Conservation (phyloP, 2,329 filamentous ascomycete genomes). For the Cladosporium austrohemisphaericum region DNA sequence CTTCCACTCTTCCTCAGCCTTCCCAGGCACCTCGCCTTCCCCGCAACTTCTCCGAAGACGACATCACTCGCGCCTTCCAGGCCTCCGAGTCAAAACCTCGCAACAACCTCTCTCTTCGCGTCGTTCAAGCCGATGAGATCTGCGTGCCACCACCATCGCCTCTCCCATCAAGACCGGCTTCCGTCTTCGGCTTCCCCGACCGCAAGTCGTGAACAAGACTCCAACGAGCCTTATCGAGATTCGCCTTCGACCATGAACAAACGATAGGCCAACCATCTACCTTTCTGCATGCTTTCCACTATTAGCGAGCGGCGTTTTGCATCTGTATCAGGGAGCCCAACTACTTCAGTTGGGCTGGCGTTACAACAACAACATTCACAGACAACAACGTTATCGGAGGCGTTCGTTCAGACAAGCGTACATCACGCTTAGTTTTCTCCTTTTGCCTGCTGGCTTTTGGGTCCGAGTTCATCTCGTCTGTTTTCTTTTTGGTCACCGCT, state of each 20-base stretch:
- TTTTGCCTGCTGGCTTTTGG: background rate
- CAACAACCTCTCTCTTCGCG: conserved; percentile 29
- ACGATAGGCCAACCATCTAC: background rate
- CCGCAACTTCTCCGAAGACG: conserved; percentile 34
- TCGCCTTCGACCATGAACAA: background rate
- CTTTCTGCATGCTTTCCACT: conserved; percentile 1
- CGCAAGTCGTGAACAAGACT: background rate
- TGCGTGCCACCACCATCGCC: conserved; percentile 32
- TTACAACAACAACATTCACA: background rate
- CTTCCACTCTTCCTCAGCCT: conserved; percentile 32
- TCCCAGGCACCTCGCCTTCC: conserved; percentile 23
- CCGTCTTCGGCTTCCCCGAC: conserved; percentile 22
- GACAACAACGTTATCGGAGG: background rate
- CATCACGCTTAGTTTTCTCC: background rate
- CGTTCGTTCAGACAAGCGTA: background rate
- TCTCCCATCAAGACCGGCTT: conserved; percentile 27
- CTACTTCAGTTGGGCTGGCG: background rate
- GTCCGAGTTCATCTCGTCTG: background rate
- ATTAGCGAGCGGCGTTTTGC: conserved; percentile 9
- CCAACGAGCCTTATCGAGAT: background rate
- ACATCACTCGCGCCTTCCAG: conserved; percentile 33
- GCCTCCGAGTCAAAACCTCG: conserved; percentile 30
- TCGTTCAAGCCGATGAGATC: conserved; percentile 27
- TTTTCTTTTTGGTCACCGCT: background rate
- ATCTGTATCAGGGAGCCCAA: conserved; percentile 1